A percentile compares a stretch with the other conserved stretches of the same genome.
These are phyloP conservation scores for Guyanaporus albipodus DNA, from an alignment of 768 basidiomycete genomes.

Conservation along the genomic window DNA sequence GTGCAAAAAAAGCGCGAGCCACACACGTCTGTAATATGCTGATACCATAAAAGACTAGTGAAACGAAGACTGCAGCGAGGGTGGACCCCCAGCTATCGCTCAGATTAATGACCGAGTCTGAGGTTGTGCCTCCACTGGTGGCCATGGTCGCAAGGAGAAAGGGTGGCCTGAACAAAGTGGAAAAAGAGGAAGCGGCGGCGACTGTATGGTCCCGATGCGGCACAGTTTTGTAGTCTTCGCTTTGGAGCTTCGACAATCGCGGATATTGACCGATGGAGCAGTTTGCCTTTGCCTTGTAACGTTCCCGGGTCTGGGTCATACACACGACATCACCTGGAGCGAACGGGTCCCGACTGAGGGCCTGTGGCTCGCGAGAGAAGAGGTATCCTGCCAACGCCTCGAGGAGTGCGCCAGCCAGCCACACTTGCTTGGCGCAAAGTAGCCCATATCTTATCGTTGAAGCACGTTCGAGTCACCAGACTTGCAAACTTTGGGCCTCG, in stretches of 20 bases:
- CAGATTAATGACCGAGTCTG: slow-evolving; percentile 2
- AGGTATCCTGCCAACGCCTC: too few species aligned
- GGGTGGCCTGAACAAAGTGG: not conserved
- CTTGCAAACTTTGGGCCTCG: too few species aligned
- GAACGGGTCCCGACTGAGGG: too few species aligned
- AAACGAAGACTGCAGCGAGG: slow-evolving; percentile 17
- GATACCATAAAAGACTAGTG: slow-evolving; percentile 22
- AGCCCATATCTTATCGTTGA: too few species aligned
- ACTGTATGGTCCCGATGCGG: not conserved
- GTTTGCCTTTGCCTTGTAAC: not conserved
- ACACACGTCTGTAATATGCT: slow-evolving; percentile 26
- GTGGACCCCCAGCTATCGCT: slow-evolving; percentile 22
- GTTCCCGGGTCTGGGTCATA: too few species aligned
- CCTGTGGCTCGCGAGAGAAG: too few species aligned
- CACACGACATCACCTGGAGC: too few species aligned
- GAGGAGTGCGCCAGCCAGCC: too few species aligned
- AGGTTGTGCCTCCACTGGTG: slow-evolving; percentile 1
- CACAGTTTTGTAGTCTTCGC: slow-evolving; percentile 12
- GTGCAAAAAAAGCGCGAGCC: not conserved
- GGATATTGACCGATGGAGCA: not conserved
- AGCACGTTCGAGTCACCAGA: too few species aligned
- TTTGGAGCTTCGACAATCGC: slow-evolving; percentile 7
- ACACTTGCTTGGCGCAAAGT: too few species aligned
- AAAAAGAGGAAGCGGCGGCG: not conserved
- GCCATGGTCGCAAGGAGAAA: slow-evolving; percentile 9